Conservation (phyloP, 441 rosid genomes). For the Gossypium schwendimanii region DNA sequence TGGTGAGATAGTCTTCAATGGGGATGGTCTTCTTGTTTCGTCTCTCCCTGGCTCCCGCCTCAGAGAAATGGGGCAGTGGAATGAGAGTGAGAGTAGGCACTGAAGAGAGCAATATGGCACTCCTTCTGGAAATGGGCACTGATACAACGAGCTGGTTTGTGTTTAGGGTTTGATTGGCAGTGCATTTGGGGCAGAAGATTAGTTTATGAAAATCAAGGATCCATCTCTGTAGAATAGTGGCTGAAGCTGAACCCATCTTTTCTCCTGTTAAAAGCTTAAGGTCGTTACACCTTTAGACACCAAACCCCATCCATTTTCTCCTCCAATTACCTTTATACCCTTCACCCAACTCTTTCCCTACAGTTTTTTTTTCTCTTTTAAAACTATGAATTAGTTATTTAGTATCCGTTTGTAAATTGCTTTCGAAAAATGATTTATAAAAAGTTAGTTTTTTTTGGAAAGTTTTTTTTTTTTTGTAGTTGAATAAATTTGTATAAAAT, state of each 20-base stretch:
- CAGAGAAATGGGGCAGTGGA: conserved; percentile 38
- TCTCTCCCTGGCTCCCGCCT: conserved; percentile 60
- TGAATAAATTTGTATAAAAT: too few relatives aligned
- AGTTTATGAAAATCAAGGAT: conserved; percentile 11
- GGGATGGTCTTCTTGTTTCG: conserved; percentile 67
- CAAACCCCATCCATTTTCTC: conserved; percentile 3
- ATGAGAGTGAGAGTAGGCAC: conserved; percentile 34
- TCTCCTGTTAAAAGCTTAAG: not conserved
- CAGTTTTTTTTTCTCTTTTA: too few relatives aligned
- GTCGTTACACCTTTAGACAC: not conserved
- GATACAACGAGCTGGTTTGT: conserved; percentile 25
- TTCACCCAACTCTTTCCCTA: not conserved
- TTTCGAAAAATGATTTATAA: too few relatives aligned
- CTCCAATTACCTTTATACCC: conserved; percentile 11
- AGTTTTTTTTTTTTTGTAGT: too few relatives aligned
- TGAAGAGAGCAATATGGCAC: conserved; percentile 39
- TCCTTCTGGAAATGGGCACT: conserved; percentile 52
- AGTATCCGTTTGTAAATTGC: too few relatives aligned
- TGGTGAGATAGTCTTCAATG: conserved; percentile 54
- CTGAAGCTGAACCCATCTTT: conserved; percentile 13
- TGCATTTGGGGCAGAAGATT: conserved; percentile 15
- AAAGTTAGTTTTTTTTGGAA: too few relatives aligned
- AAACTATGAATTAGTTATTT: too few relatives aligned
- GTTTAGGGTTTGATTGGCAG: conserved; percentile 3
- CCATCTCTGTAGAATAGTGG: conserved; percentile 27